These are phyloP conservation scores for Graphium sp. DNA, from an alignment of 2,329 filamentous ascomycete genomes.

Conservation along the genomic window DNA sequence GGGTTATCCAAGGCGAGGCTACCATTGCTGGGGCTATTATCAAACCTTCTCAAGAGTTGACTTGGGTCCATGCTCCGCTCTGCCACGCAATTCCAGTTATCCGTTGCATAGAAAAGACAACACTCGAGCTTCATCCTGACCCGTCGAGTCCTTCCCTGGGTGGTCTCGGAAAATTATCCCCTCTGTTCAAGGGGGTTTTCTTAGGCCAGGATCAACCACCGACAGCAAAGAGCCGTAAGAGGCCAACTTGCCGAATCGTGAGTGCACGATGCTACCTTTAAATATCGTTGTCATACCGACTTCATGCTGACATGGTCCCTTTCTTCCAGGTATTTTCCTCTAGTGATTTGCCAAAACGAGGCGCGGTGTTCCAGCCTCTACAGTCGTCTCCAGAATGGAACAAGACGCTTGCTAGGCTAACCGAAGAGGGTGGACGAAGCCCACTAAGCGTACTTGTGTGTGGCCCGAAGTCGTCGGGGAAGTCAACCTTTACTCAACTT, in stretches of 20 bases:
- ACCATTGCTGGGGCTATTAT: slow-evolving; percentile 50
- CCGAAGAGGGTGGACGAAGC: slow-evolving; percentile 13
- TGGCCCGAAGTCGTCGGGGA: slow-evolving; percentile 57
- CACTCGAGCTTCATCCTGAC: slow-evolving; percentile 38
- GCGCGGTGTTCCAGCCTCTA: slow-evolving; percentile 32
- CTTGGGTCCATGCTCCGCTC: slow-evolving; percentile 48
- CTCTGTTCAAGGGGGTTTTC: slow-evolving; percentile 51
- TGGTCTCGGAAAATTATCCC: slow-evolving; percentile 41
- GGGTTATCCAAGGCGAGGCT: slow-evolving; percentile 42
- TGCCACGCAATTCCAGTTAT: slow-evolving; percentile 57
- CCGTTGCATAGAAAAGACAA: slow-evolving; percentile 28
- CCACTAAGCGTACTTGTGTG: slow-evolving; percentile 38
- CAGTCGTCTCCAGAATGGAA: slow-evolving; percentile 44
- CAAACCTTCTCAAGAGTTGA: slow-evolving; percentile 22
- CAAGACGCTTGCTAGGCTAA: slow-evolving; percentile 26
- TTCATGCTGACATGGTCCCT: slow-evolving; percentile 9
- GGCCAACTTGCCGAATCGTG: no score
- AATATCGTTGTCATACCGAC: neutral
- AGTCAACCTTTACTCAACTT: slow-evolving; percentile 56
- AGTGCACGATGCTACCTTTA: neutral
- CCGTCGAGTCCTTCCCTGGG: slow-evolving; percentile 29
- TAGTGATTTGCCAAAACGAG: slow-evolving; percentile 32
- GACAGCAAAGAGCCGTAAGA: no score
- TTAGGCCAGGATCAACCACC: no score
- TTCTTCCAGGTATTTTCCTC: slow-evolving; percentile 34